These are phyloP conservation scores for Aspergillus felis DNA, from an alignment of 2,329 filamentous ascomycete species.

Conservation along the genomic window DNA sequence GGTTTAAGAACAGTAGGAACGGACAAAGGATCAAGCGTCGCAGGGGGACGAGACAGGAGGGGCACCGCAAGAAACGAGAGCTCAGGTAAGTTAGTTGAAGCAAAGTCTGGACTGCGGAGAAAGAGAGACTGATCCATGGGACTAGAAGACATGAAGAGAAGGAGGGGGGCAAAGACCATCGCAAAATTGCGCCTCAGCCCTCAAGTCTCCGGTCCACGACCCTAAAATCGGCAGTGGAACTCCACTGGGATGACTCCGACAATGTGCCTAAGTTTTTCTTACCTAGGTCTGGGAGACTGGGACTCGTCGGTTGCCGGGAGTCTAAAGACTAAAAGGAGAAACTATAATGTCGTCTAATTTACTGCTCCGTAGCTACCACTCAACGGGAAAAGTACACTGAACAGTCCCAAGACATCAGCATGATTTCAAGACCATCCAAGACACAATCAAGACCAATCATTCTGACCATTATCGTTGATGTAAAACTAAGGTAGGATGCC, in stretches of 20 bases:
- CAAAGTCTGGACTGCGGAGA: neutral
- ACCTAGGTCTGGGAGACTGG: neutral
- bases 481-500: neutral
- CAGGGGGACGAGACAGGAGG: constrained; percentile 6
- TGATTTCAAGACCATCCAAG: neutral
- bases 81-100: neutral
- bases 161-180: constrained; percentile 12
- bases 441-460: neutral
- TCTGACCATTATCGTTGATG: neutral
- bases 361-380: neutral
- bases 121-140: constrained; percentile 4
- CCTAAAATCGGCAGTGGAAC: constrained; percentile 2
- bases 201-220: constrained; percentile 9
- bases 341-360: neutral
- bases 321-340: neutral
- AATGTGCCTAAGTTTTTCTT: neutral
- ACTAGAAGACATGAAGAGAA: constrained; percentile 7
- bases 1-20: neutral
- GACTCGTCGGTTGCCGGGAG: neutral
- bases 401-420: neutral
- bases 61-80: neutral
- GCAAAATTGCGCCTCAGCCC: constrained; percentile 1
- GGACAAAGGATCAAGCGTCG: neutral
- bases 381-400: neutral
- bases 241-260: constrained; percentile 14